Evolutionary conservation across 2,329 filamentous ascomycete species (phyloP), one percentile per base, ranked within the genome.

Genomic region (Microdochium nivale): DNA sequence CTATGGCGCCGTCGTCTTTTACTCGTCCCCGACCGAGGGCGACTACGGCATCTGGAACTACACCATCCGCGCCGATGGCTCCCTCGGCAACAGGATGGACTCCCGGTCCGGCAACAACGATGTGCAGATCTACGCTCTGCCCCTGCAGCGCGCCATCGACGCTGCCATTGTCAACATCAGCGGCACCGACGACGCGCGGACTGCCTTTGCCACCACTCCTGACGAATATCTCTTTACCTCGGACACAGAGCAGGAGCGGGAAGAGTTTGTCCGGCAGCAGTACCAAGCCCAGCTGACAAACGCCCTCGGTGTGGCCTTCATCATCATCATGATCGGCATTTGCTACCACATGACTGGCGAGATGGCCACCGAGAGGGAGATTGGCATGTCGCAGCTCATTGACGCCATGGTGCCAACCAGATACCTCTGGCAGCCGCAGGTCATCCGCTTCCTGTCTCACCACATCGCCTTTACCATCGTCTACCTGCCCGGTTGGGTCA

Each of bases 321-420:
- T 95, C 60, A 81, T 90, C 49, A 86, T 84, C 21, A 78, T 94
- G 51, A 83, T 94, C 47, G 89, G 88, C 51, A 80, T 96, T 25
- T 86, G 85, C 35, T 96, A 96, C 65, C 90, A 96, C 61, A 74
- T 95, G 52, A 88, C 89, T 0, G 91, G 91, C 9, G 83, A 91
- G 60, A 85, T 95, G 65, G 90, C 91, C 8, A 83, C 84, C 2
- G 91, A 96, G 69, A 77, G 91, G 52, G 91, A 96, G 70, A 75
- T 83, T 16, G 91, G 90, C 53, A 94, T 96, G 79, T 88, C 88
- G 3, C 88, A 90, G 56, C 75, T 96, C 25, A 82, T 96, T 44
- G 91, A 96, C 67, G 86, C 89, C 51, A 96, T 95, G 89, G 91
- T 94, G 76, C 86, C 88, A 1, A 88, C 88, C 51, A 77, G 78